Evolutionary conservation across 208 protist species (phyloP), one percentile per base, ranked within the genome.

Genomic region (Willaertia magna): DNA sequence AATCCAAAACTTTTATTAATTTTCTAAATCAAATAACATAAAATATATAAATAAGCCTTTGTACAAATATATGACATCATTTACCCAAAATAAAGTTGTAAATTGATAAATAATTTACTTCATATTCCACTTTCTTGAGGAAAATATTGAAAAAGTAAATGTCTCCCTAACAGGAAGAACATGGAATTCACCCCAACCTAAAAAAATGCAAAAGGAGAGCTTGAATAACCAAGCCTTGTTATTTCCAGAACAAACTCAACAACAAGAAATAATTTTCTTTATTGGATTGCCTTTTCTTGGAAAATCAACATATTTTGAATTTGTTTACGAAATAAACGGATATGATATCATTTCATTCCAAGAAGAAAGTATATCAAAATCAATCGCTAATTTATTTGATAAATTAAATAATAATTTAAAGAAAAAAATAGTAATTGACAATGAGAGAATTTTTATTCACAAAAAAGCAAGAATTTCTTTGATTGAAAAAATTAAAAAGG

Each of bases 1-100:
- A 51, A 83, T 42, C 47, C 78, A 83, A 83, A 83, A 40, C 34
- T 83, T 16, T 43, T 83, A 16, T 26, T 83, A 7, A 83, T 83
- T 30, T 83, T 83, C 42, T 83, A 83, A 83, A 55, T 34, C 26
- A 3, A 61, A n/a, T n/a, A n/a, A n/a, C n/a, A n/a, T n/a, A n/a
- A n/a, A n/a, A n/a, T n/a, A n/a, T n/a, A n/a, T n/a, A n/a, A n/a
- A n/a, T n/a, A n/a, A n/a, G n/a, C n/a, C n/a, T n/a, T n/a, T n/a
- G n/a, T n/a, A n/a, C n/a, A n/a, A n/a, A n/a, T n/a, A n/a, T n/a
- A n/a, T n/a, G n/a, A n/a, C n/a, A n/a, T n/a, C n/a, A n/a, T n/a
- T n/a, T n/a, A n/a, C n/a, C n/a, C n/a, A n/a, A n/a, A n/a, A n/a
- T n/a, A n/a, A n/a, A n/a, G n/a, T n/a, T n/a, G n/a, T n/a, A n/a